These are phyloP conservation scores for Lepidopterella palustris DNA, from an alignment of 495 filamentous ascomycete species.

Conservation along the genomic window DNA sequence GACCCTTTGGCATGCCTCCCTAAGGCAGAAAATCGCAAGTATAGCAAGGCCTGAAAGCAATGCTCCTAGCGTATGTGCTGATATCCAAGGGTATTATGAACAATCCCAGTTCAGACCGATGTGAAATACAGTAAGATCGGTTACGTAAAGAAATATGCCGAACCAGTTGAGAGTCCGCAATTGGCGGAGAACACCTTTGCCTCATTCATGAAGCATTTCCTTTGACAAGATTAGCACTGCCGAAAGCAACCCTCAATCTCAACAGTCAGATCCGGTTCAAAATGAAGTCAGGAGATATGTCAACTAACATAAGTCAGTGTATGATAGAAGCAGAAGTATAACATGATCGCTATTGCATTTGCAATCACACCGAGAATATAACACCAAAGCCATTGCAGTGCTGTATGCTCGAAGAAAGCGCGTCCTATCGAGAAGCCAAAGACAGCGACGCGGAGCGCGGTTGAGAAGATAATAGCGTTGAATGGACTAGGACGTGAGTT, in stretches of 20 bases:
- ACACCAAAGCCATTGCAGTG: constrained; percentile 40
- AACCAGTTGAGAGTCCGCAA: constrained; percentile 43
- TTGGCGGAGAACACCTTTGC: constrained; percentile 14
- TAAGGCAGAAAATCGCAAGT: constrained; percentile 21
- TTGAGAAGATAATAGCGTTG: constrained; percentile 38
- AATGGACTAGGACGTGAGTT: constrained; percentile 39
- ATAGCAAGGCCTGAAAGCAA: constrained; percentile 20
- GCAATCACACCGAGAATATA: constrained; percentile 45
- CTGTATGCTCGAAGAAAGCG: constrained; percentile 35
- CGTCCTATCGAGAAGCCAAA: constrained; percentile 43
- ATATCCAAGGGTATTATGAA: constrained; percentile 30
- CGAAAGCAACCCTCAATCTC: background rate
- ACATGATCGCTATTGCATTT: constrained; percentile 33
- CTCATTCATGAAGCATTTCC: constrained; percentile 21
- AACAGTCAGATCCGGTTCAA: constrained; percentile 15
- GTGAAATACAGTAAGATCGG: constrained; percentile 42
- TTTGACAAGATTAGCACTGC: background rate
- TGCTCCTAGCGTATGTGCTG: constrained; percentile 21
- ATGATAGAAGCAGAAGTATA: constrained; percentile 33
- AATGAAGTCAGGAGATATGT: constrained; percentile 36
- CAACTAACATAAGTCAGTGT: constrained; percentile 16
- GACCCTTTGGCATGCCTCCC: constrained; percentile 21
- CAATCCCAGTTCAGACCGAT: constrained; percentile 41
- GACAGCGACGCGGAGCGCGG: constrained; percentile 34
- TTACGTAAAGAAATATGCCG: constrained; percentile 39